phyloP scores from a whole-genome alignment of 2,329 filamentous ascomycete genomes.

The Leptoxyphium fumago region DNA sequence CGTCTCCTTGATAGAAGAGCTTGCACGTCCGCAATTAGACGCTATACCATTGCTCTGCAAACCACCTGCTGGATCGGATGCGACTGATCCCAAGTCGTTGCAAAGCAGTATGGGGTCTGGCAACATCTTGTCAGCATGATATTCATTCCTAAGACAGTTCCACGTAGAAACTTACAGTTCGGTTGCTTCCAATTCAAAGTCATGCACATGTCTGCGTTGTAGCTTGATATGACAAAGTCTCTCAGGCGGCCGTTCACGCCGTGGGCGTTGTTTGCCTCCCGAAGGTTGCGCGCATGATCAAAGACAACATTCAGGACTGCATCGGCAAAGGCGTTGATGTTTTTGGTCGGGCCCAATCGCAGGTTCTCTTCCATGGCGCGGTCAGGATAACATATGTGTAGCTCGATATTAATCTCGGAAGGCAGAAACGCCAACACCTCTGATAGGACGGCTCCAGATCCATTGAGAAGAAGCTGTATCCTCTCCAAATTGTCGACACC shows the following conservation, averaged over 20 bases:
- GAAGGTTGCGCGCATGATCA: conserved; percentile 64
- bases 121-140: no score
- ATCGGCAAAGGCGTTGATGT: conserved; percentile 80
- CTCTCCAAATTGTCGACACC: conserved; percentile 37
- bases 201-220: conserved; percentile 78
- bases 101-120: conserved; percentile 79
- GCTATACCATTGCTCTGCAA: conserved; percentile 19
- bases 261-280: conserved; percentile 51
- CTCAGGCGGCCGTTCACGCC: conserved; percentile 34
- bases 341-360: conserved; percentile 57
- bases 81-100: conserved; percentile 53
- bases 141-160: no score
- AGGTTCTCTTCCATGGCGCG: conserved; percentile 54
- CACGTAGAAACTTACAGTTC: conserved; percentile 48
- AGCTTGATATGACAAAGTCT: conserved; percentile 87
- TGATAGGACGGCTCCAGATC: conserved; percentile 64
- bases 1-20: conserved; percentile 83
- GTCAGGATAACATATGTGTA: conserved; percentile 83
- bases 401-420: conserved; percentile 67
- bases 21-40: conserved; percentile 52
- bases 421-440: conserved; percentile 66
- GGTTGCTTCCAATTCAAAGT: conserved; percentile 98
- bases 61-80: neutral
- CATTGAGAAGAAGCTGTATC: conserved; percentile 53
- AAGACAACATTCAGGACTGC: conserved; percentile 74